Base-by-base conservation (phyloP, 176 grass and related monocot genomes). In the Hyparrhenia diplandra region DNA sequence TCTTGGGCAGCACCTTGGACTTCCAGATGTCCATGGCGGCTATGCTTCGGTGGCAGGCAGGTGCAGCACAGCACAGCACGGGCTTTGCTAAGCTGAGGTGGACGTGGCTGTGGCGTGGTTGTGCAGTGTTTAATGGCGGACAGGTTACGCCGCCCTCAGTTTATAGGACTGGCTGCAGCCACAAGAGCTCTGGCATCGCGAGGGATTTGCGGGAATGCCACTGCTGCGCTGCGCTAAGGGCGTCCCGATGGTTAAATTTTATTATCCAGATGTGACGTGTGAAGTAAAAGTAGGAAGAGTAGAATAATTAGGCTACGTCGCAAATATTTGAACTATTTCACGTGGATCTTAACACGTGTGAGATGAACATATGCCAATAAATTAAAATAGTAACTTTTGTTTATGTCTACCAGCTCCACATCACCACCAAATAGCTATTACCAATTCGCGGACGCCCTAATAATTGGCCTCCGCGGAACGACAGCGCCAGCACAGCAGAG, bases 1-100 rank as follows among this genome's bases (percentile, higher is more conserved):
- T 64, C 85, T 85, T 86, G 37, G 91, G 88, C 66, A 93, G 54
- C 41, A 93, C 68, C 78, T 93, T 90, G 49, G 85, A 66, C 80
- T 87, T 87, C 91, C 91, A 93, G 61, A 75, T 67, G 71, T 64
- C 85, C 91, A 90, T 90, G 61, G 57, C 37, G 59, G 57, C 37
- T 20, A n/a, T n/a, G n/a, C n/a, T n/a, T n/a, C n/a, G n/a, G n/a
- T n/a, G n/a, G n/a, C n/a, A n/a, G n/a, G n/a, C 60, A 30, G 58
- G 65, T 10, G 41, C 43, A 45, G 62, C 34, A 32, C 31, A 32
- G 31, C 31, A 32, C 31, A 32, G 31, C 31, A 32, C 31, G 37
- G 37, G 37, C 37, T 40, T 86, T 32, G 31, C 31, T 4, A 32
- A 32, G 64, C 55, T 78, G 73, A 73, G 52, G 34, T 82, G 80